These are phyloP conservation scores for Irpex lacteus DNA, from an alignment of 1,284 basidiomycete genomes.

Conservation along the genomic window DNA sequence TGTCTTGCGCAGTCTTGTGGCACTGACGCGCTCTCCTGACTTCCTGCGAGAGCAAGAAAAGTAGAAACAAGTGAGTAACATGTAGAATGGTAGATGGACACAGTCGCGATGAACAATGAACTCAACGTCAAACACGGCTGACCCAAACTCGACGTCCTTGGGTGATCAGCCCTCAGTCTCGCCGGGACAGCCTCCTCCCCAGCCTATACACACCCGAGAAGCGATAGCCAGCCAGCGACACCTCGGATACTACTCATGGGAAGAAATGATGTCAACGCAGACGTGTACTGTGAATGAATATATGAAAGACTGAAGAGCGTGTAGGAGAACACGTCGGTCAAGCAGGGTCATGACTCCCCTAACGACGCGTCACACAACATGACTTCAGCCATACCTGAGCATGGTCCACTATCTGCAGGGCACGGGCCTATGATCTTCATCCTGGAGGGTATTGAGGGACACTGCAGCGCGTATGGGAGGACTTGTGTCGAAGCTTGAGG, in stretches of 20 bases:
- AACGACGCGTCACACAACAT: background rate
- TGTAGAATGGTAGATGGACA: background rate
- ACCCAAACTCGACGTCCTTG: background rate
- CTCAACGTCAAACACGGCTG: too few species aligned
- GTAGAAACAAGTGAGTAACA: background rate
- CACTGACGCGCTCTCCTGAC: background rate
- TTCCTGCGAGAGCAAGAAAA: background rate
- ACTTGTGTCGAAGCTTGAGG: background rate
- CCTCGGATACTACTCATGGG: background rate
- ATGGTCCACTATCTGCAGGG: background rate
- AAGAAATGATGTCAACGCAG: background rate
- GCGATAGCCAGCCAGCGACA: background rate
- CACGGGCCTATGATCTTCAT: background rate
- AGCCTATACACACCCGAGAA: background rate
- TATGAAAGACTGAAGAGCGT: background rate
- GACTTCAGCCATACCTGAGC: background rate
- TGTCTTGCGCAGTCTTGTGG: background rate
- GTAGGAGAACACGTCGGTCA: background rate
- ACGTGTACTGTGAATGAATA: background rate
- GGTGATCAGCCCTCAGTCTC: background rate
- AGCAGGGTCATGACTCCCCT: background rate
- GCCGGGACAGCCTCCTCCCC: background rate
- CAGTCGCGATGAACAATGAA: background rate
- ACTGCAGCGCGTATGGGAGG: background rate
- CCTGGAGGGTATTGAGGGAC: background rate